These are phyloP conservation scores for Trichoderma sp. DNA, from an alignment of 2,329 filamentous ascomycete species.

Conservation along the genomic window DNA sequence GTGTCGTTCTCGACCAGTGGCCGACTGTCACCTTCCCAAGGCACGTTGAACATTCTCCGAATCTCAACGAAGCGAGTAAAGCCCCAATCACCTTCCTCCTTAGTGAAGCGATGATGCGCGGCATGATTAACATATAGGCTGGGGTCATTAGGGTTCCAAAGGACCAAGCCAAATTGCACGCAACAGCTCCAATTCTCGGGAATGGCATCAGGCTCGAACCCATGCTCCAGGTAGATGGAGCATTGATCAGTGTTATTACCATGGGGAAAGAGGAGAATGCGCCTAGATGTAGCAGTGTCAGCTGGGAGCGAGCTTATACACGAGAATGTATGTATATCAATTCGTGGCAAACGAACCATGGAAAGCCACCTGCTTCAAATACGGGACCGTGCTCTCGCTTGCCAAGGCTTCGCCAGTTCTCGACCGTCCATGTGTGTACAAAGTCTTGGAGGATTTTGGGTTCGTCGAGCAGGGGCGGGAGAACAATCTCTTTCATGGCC, in stretches of 20 bases:
- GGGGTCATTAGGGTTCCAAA: conserved; percentile 95
- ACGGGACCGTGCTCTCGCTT: conserved; percentile 84
- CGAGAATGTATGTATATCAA: conserved; percentile 24
- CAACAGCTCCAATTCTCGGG: conserved; percentile 96
- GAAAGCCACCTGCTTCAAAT: conserved; percentile 82
- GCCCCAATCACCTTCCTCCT: conserved; percentile 96
- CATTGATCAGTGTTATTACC: conserved; percentile 93
- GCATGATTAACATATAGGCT: conserved; percentile 74
- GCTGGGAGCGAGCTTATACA: neutral
- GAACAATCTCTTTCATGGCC: conserved; percentile 77
- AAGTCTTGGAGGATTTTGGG: conserved; percentile 76
- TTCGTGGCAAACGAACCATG: conserved; percentile 63
- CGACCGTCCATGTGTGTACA: conserved; percentile 81
- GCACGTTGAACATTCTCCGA: conserved; percentile 74
- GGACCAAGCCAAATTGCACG: conserved; percentile 88
- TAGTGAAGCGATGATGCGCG: conserved; percentile 94
- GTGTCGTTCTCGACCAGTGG: conserved; percentile 75
- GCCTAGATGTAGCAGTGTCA: conserved; percentile 53
- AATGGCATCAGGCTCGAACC: conserved; percentile 70
- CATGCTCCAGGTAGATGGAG: conserved; percentile 95
- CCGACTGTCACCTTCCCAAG: conserved; percentile 67
- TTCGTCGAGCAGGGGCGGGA: conserved; percentile 71
- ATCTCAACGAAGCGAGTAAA: conserved; percentile 96
- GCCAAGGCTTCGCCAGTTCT: conserved; percentile 72
- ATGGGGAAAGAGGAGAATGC: conserved; percentile 90